Evolutionary conservation across 1,284 basidiomycete genomes (phyloP).

Genomic region (Ceratorhiza oryzae-sativae): DNA sequence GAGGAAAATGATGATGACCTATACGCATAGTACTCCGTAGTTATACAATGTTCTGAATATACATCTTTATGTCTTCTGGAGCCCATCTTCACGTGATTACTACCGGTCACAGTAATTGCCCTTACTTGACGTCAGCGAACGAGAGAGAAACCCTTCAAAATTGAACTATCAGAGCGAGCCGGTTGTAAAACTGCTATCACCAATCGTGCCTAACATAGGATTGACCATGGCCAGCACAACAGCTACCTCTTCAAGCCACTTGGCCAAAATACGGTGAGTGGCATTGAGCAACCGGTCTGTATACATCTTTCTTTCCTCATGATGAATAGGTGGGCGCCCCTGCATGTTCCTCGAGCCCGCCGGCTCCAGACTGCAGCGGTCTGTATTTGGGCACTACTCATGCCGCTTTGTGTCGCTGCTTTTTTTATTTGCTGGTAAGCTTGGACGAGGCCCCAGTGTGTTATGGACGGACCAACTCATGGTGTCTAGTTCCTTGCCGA

Average conservation of each 20-base stretch:
- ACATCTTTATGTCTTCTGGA: neutral
- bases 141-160: neutral
- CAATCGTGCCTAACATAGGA: neutral
- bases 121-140: neutral
- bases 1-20: constrained; percentile 84
- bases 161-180: neutral
- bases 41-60: neutral
- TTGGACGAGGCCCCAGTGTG: neutral
- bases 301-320: neutral
- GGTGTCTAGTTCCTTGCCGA: constrained; percentile 78
- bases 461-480: neutral
- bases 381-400: constrained; percentile 82
- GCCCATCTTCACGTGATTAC: constrained; percentile 15
- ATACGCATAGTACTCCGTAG: constrained; percentile 66
- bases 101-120: neutral
- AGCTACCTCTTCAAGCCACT: constrained; percentile 16
- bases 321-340: constrained; percentile 14
- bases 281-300: neutral
- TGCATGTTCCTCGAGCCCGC: constrained; percentile 69
- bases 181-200: neutral
- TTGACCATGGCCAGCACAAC: constrained; percentile 12
- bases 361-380: constrained; percentile 88
- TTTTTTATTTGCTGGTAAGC: constrained; percentile 85
- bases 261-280: constrained; percentile 17
- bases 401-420: constrained; percentile 71